Evolutionary conservation across 2,329 filamentous ascomycete genomes (phyloP).

Genomic region (Epichloe typhina): DNA sequence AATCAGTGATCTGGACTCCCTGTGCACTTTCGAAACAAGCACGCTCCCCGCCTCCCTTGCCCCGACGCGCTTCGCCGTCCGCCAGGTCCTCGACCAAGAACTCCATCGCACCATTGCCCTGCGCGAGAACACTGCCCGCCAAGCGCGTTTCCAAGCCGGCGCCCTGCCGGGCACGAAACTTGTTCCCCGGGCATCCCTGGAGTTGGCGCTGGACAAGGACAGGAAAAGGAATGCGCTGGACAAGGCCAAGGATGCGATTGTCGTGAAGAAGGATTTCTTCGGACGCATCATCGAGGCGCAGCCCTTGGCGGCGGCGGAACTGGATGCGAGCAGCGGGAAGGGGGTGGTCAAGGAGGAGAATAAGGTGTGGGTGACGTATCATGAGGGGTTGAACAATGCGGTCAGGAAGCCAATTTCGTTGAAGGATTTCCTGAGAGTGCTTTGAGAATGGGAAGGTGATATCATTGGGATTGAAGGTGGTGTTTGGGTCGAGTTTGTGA

Average conservation of each 20-base stretch:
- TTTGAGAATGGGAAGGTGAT: constrained; percentile 25
- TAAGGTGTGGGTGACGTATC: constrained; percentile 74
- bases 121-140: constrained; percentile 52
- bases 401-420: constrained; percentile 78
- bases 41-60: constrained; percentile 43
- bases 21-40: constrained; percentile 62
- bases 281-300: constrained; percentile 50
- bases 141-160: constrained; percentile 50
- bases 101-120: constrained; percentile 59
- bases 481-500: too few species aligned
- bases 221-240: constrained; percentile 26
- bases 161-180: constrained; percentile 13
- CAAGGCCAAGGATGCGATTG: constrained; percentile 20
- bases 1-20: constrained; percentile 56
- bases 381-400: constrained; percentile 86
- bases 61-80: constrained; percentile 79
- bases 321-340: constrained; percentile 25
- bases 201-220: constrained; percentile 8
- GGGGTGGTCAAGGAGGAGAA: constrained; percentile 32
- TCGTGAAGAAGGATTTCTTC: constrained; percentile 72
- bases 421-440: constrained; percentile 58
- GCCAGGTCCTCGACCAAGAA: constrained; percentile 87
- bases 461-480: neutral
- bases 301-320: constrained; percentile 25
- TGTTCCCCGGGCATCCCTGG: constrained; percentile 3